Evolutionary conservation across 2,329 filamentous ascomycete genomes (phyloP), one percentile per base, ranked within the genome.

Genomic region (Colletotrichum sp.): DNA sequence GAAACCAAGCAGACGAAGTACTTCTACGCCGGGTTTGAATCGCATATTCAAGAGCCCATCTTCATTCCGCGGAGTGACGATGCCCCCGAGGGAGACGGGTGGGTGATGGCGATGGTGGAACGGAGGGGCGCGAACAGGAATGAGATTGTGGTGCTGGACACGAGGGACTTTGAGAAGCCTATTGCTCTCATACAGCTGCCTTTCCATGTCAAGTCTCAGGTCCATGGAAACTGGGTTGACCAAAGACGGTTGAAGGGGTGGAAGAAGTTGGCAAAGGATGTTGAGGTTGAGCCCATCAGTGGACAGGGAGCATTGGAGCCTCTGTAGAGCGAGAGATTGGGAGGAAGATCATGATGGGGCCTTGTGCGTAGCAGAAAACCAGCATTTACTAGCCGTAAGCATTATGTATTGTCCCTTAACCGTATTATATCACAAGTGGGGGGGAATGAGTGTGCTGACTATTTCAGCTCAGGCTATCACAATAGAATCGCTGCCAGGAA

Each of bases 131-230:
- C 59, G 1, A 78, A 86, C 57, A 79, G 84, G 55, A 85, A 84
- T 21, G 85, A 86, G 62, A 80, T 87, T 9, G 77, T 86, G 8
- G 82, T 88, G 6, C 81, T 89, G 69, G 86, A 88, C 71, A 86
- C 87, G 7, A 78, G 72, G 73, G 79, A 85, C 16, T 80, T 88
- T 21, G 79, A 79, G 6, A 82, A 83, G 16, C 85, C 86, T 8
- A 64, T 86, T 1, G 86, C 86, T 3, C 80, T 86, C 6, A 79
- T 86, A 2, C 82, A 87, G 78, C 67, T 88, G 67, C 87, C 86
- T 8, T 80, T 85, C 9, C 81, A 79, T 8, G 76, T 82, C 3
- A 80, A 81, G 34, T 73, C 77, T 1, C 81, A 83, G 72, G 76
- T 84, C 1, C 82, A 85, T 67, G 83, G 82, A 0, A 84, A 84